A percentile compares a stretch with the other conserved stretches of the same genome.
phyloP scores from a whole-genome alignment of 192 early-diverging fungal species.

The Coemansia sp. region DNA sequence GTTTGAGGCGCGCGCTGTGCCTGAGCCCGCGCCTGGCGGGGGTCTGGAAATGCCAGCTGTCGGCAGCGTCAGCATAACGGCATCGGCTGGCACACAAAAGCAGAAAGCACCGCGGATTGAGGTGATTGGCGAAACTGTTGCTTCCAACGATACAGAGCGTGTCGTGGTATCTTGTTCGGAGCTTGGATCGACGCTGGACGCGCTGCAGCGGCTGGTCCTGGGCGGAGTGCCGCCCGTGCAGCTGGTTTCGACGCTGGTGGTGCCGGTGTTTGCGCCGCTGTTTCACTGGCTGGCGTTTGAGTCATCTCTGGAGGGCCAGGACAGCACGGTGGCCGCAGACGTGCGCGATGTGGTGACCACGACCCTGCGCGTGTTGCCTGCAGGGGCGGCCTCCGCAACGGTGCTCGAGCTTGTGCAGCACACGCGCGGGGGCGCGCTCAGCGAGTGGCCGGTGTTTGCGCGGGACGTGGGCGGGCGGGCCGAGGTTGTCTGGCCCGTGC shows the following conservation, averaged over 20 bases:
- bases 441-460: slow-evolving; percentile 36
- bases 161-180: not conserved
- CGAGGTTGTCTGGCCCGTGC: slow-evolving; percentile 10
- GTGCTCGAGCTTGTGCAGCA: slow-evolving; percentile 30
- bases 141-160: not conserved
- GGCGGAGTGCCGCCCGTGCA: slow-evolving; percentile 59
- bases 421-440: slow-evolving; percentile 13
- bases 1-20: not conserved
- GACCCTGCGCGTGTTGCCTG: slow-evolving; percentile 23
- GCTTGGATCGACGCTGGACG: slow-evolving; percentile 31
- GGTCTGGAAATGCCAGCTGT: too few relatives aligned
- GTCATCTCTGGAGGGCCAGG: slow-evolving; percentile 14
- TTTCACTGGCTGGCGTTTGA: slow-evolving; percentile 58
- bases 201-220: slow-evolving; percentile 57
- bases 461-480: too few relatives aligned
- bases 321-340: slow-evolving; percentile 36
- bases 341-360: slow-evolving; percentile 36
- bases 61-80: too few relatives aligned
- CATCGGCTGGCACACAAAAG: too few relatives aligned
- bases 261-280: slow-evolving; percentile 52
- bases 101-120: not conserved
- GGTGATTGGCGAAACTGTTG: not conserved
- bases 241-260: slow-evolving; percentile 58
- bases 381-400: slow-evolving; percentile 11
- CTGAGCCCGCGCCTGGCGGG: too few relatives aligned